phyloP scores from a whole-genome alignment of 2,329 filamentous ascomycete genomes.

The Stemphylium beticola region DNA sequence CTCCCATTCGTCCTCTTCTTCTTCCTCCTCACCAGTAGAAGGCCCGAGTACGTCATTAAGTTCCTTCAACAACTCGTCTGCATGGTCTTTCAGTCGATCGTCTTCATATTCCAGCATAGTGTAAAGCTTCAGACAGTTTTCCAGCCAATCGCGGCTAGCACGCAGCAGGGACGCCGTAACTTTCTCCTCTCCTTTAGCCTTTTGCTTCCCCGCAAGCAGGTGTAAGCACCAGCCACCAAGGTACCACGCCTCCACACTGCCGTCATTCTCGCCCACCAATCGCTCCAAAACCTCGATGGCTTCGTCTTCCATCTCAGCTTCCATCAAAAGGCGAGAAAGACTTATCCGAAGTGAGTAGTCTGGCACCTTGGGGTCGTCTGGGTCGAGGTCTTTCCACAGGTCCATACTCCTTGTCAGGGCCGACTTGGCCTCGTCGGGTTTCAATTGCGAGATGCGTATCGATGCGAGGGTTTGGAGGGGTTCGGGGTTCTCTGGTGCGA shows the following conservation, averaged over 20 bases:
- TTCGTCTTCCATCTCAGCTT: slow-evolving; percentile 83
- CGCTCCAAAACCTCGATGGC: slow-evolving; percentile 85
- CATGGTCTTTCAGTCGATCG: slow-evolving; percentile 76
- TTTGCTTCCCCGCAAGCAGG: slow-evolving; percentile 74
- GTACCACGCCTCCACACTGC: slow-evolving; percentile 96
- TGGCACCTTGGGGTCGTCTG: slow-evolving; percentile 74
- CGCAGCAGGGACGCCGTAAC: slow-evolving; percentile 65
- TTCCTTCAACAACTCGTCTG: slow-evolving; percentile 68
- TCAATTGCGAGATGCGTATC: slow-evolving; percentile 86
- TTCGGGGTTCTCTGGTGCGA: slow-evolving; percentile 81
- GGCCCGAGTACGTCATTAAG: slow-evolving; percentile 55
- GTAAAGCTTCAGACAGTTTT: slow-evolving; percentile 81
- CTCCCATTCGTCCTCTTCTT: slow-evolving; percentile 52
- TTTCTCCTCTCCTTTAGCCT: slow-evolving; percentile 60
- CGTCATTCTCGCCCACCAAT: slow-evolving; percentile 85
- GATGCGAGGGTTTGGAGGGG: slow-evolving; percentile 96
- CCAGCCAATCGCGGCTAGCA: slow-evolving; percentile 82
- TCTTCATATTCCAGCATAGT: slow-evolving; percentile 82
- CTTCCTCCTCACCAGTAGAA: slow-evolving; percentile 50
- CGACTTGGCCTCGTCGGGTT: slow-evolving; percentile 77
- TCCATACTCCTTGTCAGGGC: slow-evolving; percentile 81
- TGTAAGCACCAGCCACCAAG: slow-evolving; percentile 93
- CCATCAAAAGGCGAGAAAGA: slow-evolving; percentile 84
- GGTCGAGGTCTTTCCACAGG: slow-evolving; percentile 80
- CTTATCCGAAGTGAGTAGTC: slow-evolving; percentile 87